Evolutionary conservation across 768 basidiomycete species (phyloP), one percentile per base, ranked within the genome.

Genomic region (Mycena indigotica): DNA sequence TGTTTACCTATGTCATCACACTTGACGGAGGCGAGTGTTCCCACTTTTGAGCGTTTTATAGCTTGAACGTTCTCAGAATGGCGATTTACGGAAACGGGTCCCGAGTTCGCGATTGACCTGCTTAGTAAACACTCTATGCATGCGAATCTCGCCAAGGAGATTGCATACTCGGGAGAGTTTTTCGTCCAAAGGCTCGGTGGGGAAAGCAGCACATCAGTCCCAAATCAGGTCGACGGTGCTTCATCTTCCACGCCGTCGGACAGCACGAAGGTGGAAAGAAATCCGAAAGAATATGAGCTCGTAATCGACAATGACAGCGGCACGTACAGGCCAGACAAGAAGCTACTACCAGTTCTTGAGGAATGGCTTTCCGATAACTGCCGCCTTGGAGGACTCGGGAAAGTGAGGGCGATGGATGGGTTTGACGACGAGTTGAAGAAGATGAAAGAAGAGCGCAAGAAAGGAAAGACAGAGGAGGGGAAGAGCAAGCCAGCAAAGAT

Each of bases 261-360:
- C 5, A 28, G 24, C 8, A 44, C 41, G 23, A 44, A 19, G 41
- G 23, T 5, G 15, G 46, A 48, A 23, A 8, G 64, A 44, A 71
- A 74, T 61, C 74, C 74, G 8, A 61, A 67, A n/a, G 57, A 58
- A 28, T 79, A 77, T 67, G 77, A 79, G 67, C 72, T 79, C 28
- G 66, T 80, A 50, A 79, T 79, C 66, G 77, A 79, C 69, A 79
- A 80, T 64, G 75, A 78, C 65, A 74, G 72, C 39, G 79, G 79
- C 3, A 80, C 78, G 4, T 80, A 80, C 64, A 73, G 76, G 28
- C 79, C 79, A 2, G 65, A 72, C 40, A 71, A 66, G 40, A 69
- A 76, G 50, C 68, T 77, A 24, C 65, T 79, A 2, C 76, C 77
- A 13, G 56, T 68, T 3, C 61, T 80, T 25, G 65, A 75, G 19